Percentiles rank a stretch among this genome's conserved stretches.
phyloP scores from a whole-genome alignment of 345 rosid genomes.

The Citrus sinensis region DNA sequence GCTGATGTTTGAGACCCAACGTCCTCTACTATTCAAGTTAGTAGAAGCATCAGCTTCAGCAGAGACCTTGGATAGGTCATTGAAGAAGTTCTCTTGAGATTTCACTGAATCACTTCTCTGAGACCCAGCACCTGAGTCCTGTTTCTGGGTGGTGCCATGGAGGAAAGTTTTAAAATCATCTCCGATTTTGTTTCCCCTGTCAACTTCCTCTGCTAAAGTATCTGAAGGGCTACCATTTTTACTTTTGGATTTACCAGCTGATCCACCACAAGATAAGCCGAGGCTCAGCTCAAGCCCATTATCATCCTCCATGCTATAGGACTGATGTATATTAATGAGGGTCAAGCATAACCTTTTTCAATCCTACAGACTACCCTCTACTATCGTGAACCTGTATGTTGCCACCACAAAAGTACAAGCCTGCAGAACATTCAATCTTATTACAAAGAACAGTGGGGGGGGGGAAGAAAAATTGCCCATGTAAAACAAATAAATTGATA shows the following conservation, averaged over 20 bases:
- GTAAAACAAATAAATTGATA: neutral
- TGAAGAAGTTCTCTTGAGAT: constrained; percentile 80
- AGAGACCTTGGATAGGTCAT: constrained; percentile 58
- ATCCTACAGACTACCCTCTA: constrained; percentile 1
- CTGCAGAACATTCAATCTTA: neutral
- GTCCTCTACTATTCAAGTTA: constrained; percentile 42
- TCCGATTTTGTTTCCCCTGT: constrained; percentile 59
- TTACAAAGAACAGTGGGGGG: neutral
- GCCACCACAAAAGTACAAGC: neutral
- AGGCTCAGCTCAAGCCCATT: constrained; percentile 94
- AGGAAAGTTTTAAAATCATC: constrained; percentile 78
- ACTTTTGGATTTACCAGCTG: constrained; percentile 66
- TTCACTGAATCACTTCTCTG: constrained; percentile 60
- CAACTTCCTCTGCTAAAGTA: constrained; percentile 56
- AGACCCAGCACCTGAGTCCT: constrained; percentile 54
- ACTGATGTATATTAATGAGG: constrained; percentile 1
- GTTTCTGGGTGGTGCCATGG: constrained; percentile 50
- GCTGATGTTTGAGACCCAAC: constrained; percentile 44
- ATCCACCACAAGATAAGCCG: constrained; percentile 88
- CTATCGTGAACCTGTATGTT: neutral
- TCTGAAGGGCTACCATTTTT: constrained; percentile 55
- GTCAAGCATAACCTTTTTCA: neutral
- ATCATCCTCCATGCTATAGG: constrained; percentile 69
- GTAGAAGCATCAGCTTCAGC: constrained; percentile 52
- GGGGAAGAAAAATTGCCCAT: neutral